Percentiles rank a stretch among this genome's conserved stretches.
These are phyloP conservation scores for Gynandropsis gynandra DNA, from an alignment of 345 rosid species.

Conservation along the genomic window DNA sequence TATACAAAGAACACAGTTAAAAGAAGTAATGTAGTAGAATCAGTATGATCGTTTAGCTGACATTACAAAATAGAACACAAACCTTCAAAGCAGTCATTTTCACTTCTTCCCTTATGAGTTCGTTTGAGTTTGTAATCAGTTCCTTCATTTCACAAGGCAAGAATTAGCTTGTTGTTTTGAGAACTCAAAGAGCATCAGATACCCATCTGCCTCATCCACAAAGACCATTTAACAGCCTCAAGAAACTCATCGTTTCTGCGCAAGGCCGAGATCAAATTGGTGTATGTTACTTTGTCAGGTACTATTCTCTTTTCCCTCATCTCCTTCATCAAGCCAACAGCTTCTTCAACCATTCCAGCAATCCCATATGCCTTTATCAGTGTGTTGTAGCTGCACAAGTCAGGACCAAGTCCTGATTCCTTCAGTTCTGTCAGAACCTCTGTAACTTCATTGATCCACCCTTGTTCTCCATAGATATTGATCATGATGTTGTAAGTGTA, in stretches of 20 bases:
- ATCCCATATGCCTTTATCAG: conserved; percentile 92
- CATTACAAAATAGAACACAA: too few species aligned
- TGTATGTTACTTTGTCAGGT: conserved; percentile 73
- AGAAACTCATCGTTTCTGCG: conserved; percentile 67
- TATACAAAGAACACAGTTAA: too few species aligned
- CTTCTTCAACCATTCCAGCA: conserved; percentile 89
- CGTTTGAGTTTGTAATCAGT: too few species aligned
- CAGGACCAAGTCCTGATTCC: conserved; percentile 58
- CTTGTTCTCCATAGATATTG: conserved; percentile 73
- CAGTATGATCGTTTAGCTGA: too few species aligned
- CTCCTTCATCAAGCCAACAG: conserved; percentile 69
- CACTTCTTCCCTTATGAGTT: too few species aligned
- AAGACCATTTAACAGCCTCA: conserved; percentile 90
- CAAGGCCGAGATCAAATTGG: conserved; percentile 62
- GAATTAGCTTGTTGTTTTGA: too few species aligned
- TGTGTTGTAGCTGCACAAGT: conserved; percentile 83
- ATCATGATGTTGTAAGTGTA: conserved; percentile 86
- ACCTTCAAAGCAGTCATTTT: too few species aligned
- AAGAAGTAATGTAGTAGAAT: too few species aligned
- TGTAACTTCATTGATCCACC: conserved; percentile 74
- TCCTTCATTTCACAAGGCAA: too few species aligned
- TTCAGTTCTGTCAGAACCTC: conserved; percentile 53
- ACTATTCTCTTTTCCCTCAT: conserved; percentile 62
- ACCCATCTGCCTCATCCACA: conserved; percentile 94
- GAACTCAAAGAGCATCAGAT: too few species aligned